These are phyloP conservation scores for rapeseed (Brassica napus) DNA, from an alignment of 345 rosid genomes.

Conservation along the genomic window DNA sequence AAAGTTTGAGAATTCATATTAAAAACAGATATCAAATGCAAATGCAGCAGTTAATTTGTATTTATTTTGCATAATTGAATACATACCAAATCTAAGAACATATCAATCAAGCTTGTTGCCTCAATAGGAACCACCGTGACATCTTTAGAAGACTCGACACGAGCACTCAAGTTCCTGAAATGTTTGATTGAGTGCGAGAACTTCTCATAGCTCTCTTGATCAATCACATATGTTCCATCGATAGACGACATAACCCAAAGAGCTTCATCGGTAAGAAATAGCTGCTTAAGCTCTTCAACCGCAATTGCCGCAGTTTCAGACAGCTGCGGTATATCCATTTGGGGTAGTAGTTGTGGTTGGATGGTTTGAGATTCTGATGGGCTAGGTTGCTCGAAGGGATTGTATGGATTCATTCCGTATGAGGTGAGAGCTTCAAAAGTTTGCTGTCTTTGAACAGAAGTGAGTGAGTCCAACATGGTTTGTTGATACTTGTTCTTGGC, in stretches of 20 bases:
- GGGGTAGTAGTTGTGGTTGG: constrained; percentile 31
- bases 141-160: constrained; percentile 64
- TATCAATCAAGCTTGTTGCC: constrained; percentile 43
- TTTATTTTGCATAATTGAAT: not conserved
- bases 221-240: constrained; percentile 44
- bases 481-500: constrained; percentile 44
- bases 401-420: not conserved
- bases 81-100: constrained; percentile 58
- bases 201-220: constrained; percentile 46
- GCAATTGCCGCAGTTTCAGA: constrained; percentile 51
- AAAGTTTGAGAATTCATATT: not conserved
- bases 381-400: not conserved
- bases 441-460: constrained; percentile 1
- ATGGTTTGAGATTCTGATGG: not conserved
- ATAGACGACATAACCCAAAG: constrained; percentile 53
- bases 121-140: constrained; percentile 47
- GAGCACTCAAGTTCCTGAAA: constrained; percentile 42
- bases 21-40: not conserved
- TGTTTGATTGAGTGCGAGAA: constrained; percentile 36
- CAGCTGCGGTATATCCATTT: constrained; percentile 44
- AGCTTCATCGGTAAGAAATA: constrained; percentile 47
- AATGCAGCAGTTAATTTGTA: not conserved
- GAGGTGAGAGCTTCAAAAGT: not conserved
- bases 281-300: constrained; percentile 53
- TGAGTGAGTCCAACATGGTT: constrained; percentile 17